Base-by-base conservation (phyloP, 495 filamentous ascomycete genomes). In the Friedmanniomyces simplex region DNA sequence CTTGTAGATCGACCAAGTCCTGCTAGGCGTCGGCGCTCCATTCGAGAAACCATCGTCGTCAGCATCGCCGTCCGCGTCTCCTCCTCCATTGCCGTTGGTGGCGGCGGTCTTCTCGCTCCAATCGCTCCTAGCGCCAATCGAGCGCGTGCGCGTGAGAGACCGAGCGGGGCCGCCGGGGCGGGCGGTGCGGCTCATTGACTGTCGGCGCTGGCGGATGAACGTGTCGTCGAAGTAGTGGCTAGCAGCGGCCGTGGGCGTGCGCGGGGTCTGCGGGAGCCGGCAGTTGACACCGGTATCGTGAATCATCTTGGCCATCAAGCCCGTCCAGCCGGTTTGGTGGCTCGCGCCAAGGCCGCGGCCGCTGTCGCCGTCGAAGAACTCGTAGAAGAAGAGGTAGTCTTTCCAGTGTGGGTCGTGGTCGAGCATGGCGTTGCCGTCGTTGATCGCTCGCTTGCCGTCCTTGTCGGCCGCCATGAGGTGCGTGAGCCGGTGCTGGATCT, bases 311-410 rank as follows among this genome's bases (percentile, higher is more conserved):
- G 91, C 91, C 64, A 97, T 88, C 48, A 97, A 67, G 0, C 91
- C 93, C n/a, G 91, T 96, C 93, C 93, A 97, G 5, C 91, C 91
- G 59, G 89, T 95, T 68, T 97, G 91, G 71, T 97, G 93, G 47
- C 87, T 93, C 22, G 91, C 88, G 52, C 91, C 91, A 8, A 96
- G 76, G 6, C 93, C 91, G 51, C 89, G 83, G 16, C 93, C 91
- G 25, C 76, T 84, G 66, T 97, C 93, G 26, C 88, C 91, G 63
- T 97, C 91, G 65, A 97, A 97, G 75, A 94, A 97, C 69, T 97
- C 91, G 66, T 95, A 85, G 77, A 94, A 97, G 85, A 88, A 95
- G 58, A 96, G 72, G 64, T 95, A 81, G 67, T 96, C 89, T 67
- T 82, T 89, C 91, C 91, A 96, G 71, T 95, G 74, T 22, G 87